Conservation (phyloP, 306 rosid species). For the Prunus persica region DNA sequence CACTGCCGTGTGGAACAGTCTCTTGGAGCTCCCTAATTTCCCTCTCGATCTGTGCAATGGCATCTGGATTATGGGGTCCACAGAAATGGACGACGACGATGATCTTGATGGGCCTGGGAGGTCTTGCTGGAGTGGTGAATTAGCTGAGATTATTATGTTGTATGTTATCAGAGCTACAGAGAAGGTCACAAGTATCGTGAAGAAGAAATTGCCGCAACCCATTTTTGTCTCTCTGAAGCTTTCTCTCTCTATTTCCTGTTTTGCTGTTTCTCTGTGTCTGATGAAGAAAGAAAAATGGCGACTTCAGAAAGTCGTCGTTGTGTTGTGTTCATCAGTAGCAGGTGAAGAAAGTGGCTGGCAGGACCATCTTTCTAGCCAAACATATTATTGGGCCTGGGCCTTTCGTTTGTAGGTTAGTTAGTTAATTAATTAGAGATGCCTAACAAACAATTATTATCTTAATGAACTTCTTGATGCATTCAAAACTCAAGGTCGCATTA, state of each 20-base stretch:
- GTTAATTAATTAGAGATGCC: not conserved
- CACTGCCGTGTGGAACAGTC: conserved; percentile 90
- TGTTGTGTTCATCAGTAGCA: not conserved
- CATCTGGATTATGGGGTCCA: conserved; percentile 92
- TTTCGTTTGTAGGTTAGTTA: not conserved
- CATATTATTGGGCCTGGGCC: not conserved
- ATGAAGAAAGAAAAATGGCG: not conserved
- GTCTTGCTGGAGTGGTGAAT: conserved; percentile 75
- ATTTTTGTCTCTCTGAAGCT: conserved; percentile 26
- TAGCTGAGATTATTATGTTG: conserved; percentile 87
- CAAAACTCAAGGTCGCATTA: not conserved
- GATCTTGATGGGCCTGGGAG: conserved; percentile 78
- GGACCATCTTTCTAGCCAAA: not conserved
- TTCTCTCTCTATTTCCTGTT: not conserved
- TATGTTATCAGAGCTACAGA: conserved; percentile 90
- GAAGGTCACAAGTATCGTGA: conserved; percentile 60
- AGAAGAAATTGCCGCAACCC: conserved; percentile 94
- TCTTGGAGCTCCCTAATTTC: conserved; percentile 32
- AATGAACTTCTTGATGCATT: not conserved
- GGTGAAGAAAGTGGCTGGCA: not conserved
- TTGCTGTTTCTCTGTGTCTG: not conserved
- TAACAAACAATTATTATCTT: not conserved
- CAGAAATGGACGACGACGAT: conserved; percentile 27
- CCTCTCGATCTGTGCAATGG: conserved; percentile 46
- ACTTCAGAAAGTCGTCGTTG: conserved; percentile 25